Base-by-base conservation (phyloP, 2,329 filamentous ascomycete genomes). In the Cladobotryum mycophilum region DNA sequence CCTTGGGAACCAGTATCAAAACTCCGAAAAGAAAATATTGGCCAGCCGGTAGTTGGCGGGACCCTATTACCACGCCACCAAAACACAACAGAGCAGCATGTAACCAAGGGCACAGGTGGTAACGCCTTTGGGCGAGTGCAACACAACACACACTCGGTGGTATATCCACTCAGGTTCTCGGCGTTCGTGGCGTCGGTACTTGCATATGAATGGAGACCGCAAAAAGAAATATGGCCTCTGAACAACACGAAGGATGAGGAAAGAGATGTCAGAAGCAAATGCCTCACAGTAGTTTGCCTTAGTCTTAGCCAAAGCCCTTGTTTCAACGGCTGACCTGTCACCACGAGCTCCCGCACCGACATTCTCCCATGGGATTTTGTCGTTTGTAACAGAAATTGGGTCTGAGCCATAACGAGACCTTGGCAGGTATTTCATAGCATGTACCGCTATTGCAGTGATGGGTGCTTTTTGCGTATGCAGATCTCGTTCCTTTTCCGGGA, bases 1-100 rank as follows among this genome's bases (percentile, higher is more conserved):
- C 48, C 42, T 42, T 44, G 48, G 17, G 48, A 51, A 44, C 48
- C 48, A 44, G 33, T 35, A n/a, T 40, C n/a, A 40, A 40, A 40
- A 40, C 37, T 40, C 41, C 41, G 15, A 20, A 18, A 38, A 18
- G 20, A 41, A 45, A 50, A 37, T 36, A 47, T 17, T 20, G 41
- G 20, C 35, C 37, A 41, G 30, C 46, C 40, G 46, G 36, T 41
- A 13, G 35, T 45, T 42, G 40, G 40, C 40, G 17, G 17, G 17
- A 42, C 25, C 25, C 25, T 30, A 30, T 11, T 30, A 30, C 25
- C 25, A 30, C 25, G 25, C 25, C 25, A 30, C 25, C 2, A 30
- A 11, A 11, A 30, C 25, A 30, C 25, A 30, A 30, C 20, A 8
- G 8, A 30, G 25, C 25, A 30, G 25, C 25, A 30, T 30, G 25